Conservation (phyloP, 2,329 filamentous ascomycete species). For the Septoria petroselini region DNA sequence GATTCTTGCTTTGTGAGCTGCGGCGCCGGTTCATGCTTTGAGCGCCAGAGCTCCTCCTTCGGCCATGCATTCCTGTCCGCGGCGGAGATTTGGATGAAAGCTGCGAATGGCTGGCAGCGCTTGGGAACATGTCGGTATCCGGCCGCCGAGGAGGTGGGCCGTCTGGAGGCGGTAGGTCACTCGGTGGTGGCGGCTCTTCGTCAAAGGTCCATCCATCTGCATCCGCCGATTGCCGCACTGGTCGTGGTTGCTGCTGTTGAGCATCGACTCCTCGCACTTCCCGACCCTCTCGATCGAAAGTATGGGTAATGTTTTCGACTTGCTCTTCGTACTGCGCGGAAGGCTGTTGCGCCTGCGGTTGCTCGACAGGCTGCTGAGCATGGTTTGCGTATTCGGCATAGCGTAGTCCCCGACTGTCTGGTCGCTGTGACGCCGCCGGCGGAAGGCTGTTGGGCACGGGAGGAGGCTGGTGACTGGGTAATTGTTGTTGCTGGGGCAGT, state of each 20-base stretch:
- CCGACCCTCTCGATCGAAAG: slow-evolving; percentile 57
- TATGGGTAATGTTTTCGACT: slow-evolving; percentile 57
- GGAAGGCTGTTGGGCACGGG: slow-evolving; percentile 36
- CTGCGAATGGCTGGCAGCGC: slow-evolving; percentile 58
- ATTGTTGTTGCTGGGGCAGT: slow-evolving; percentile 38
- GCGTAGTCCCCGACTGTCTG: slow-evolving; percentile 21
- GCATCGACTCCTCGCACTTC: slow-evolving; percentile 49
- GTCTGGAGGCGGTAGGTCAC: slow-evolving; percentile 44
- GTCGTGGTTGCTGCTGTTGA: slow-evolving; percentile 19
- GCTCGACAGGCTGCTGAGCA: slow-evolving; percentile 38
- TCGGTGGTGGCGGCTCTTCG: slow-evolving; percentile 60
- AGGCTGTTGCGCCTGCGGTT: slow-evolving; percentile 27
- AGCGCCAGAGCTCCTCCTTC: slow-evolving; percentile 71
- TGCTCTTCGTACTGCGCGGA: slow-evolving; percentile 51
- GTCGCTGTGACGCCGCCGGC: slow-evolving; percentile 24
- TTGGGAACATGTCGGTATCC: slow-evolving; percentile 84
- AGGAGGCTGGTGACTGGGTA: slow-evolving; percentile 62
- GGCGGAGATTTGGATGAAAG: slow-evolving; percentile 77
- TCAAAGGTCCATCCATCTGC: slow-evolving; percentile 90
- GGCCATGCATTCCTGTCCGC: slow-evolving; percentile 61
- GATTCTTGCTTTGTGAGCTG: slow-evolving; percentile 55
- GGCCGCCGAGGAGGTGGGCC: slow-evolving; percentile 59
- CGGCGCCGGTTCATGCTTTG: slow-evolving; percentile 56
- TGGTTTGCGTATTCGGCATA: slow-evolving; percentile 42
- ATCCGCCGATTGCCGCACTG: slow-evolving; percentile 36